Conservation (phyloP, 208 protist genomes). For the Vickermania spadyakhi region DNA sequence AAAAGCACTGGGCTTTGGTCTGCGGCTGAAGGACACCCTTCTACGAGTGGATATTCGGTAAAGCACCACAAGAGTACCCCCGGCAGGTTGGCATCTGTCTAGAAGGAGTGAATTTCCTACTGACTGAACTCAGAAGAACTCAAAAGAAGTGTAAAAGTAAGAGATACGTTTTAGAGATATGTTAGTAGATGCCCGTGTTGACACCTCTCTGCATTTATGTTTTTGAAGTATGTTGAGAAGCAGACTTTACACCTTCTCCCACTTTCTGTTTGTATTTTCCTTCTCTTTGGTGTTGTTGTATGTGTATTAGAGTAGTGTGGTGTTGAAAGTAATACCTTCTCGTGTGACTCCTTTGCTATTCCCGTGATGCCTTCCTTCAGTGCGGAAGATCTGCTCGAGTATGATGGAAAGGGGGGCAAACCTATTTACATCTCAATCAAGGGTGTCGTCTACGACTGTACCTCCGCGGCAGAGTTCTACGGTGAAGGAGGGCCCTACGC, state of each 20-base stretch:
- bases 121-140: too few species aligned
- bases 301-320: too few species aligned
- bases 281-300: too few species aligned
- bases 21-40: slow-evolving; percentile 82
- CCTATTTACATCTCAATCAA: slow-evolving; percentile 75
- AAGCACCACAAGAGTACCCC: background rate
- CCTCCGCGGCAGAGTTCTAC: slow-evolving; percentile 53
- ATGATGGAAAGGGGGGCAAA: slow-evolving; percentile 23
- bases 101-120: too few species aligned
- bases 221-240: too few species aligned
- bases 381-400: background rate
- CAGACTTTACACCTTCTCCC: too few species aligned
- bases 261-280: too few species aligned
- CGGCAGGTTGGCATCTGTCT: too few species aligned
- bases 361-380: background rate
- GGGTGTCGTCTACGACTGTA: slow-evolving; percentile 75
- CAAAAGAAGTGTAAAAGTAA: background rate
- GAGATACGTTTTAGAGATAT: background rate
- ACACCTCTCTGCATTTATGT: background rate
- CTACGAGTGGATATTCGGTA: slow-evolving; percentile 14
- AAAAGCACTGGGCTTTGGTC: slow-evolving; percentile 83
- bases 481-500: slow-evolving; percentile 59
- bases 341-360: too few species aligned
- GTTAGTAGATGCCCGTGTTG: background rate
- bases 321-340: too few species aligned